Conservation (phyloP, 148 eudicot species). For the Vaccinium macrocarpon region DNA sequence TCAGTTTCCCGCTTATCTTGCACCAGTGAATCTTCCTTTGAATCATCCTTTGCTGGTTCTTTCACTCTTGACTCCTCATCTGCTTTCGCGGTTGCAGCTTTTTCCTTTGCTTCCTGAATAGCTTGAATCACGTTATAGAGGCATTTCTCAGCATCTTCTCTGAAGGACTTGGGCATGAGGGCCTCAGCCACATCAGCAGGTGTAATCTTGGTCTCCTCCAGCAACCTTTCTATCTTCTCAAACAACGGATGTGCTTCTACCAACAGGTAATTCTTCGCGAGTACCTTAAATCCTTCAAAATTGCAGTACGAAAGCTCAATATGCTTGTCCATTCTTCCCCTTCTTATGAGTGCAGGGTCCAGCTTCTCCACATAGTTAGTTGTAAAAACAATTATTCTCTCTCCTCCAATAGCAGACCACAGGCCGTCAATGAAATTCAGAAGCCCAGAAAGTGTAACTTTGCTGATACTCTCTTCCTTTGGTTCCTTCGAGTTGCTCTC, state of each 20-base stretch:
- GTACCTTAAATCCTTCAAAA: slow-evolving; percentile 53
- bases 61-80: slow-evolving; percentile 10
- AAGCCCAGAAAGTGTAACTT: slow-evolving; percentile 40
- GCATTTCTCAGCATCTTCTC: slow-evolving; percentile 28
- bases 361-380: slow-evolving; percentile 57
- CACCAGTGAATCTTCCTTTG: neutral
- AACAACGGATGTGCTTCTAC: slow-evolving; percentile 42
- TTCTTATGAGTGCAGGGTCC: slow-evolving; percentile 59
- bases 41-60: neutral
- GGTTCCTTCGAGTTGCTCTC: neutral
- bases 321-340: slow-evolving; percentile 66
- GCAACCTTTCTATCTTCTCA: slow-evolving; percentile 26
- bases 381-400: slow-evolving; percentile 53
- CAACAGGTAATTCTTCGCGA: slow-evolving; percentile 47
- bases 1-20: slow-evolving; percentile 18
- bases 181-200: slow-evolving; percentile 57
- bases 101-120: slow-evolving; percentile 32
- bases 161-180: slow-evolving; percentile 41
- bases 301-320: slow-evolving; percentile 51
- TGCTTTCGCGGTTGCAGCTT: neutral
- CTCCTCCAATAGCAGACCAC: slow-evolving; percentile 61
- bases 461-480: slow-evolving; percentile 23
- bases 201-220: slow-evolving; percentile 32
- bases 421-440: slow-evolving; percentile 45
- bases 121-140: slow-evolving; percentile 35